phyloP scores from a whole-genome alignment of 176 grass and related monocot genomes.

The Lolium rigidum region DNA sequence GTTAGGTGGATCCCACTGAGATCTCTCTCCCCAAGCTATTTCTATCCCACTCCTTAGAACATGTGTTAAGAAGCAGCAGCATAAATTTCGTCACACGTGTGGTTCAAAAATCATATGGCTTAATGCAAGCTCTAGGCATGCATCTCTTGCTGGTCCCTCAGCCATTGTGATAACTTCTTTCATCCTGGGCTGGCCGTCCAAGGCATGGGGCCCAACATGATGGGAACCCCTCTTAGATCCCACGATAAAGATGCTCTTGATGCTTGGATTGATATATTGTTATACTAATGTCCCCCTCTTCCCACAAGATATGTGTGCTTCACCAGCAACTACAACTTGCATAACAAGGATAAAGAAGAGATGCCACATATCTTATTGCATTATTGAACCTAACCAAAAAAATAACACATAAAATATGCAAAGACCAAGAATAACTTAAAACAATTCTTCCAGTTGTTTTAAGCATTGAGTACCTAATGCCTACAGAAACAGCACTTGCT shows the following conservation, averaged over 20 bases:
- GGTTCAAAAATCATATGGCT: not conserved
- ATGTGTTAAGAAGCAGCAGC: not conserved
- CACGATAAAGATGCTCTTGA: not conserved
- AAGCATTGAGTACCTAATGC: not conserved
- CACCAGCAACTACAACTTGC: slow-evolving; percentile 35
- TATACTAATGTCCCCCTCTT: slow-evolving; percentile 16
- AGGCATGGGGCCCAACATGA: not conserved
- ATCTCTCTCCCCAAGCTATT: not conserved
- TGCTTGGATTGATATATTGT: not conserved
- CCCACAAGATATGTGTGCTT: slow-evolving; percentile 28
- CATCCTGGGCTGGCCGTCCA: not conserved
- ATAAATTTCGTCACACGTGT: not conserved
- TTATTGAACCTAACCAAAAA: not conserved
- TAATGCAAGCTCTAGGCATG: not conserved
- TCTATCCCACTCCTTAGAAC: not conserved
- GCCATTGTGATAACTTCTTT: slow-evolving; percentile 1
- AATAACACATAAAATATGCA: not conserved
- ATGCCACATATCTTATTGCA: slow-evolving; percentile 5
- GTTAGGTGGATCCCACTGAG: not conserved
- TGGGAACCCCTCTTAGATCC: not conserved
- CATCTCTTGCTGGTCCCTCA: not conserved
- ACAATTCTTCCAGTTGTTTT: not conserved
- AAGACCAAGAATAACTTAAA: not conserved
- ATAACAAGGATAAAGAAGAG: slow-evolving; percentile 24
- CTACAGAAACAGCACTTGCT: not conserved